Percentiles rank a stretch among this genome's conserved stretches.
Conservation (phyloP, 352 stramenopile genomes). For the Globisporangium solare region DNA sequence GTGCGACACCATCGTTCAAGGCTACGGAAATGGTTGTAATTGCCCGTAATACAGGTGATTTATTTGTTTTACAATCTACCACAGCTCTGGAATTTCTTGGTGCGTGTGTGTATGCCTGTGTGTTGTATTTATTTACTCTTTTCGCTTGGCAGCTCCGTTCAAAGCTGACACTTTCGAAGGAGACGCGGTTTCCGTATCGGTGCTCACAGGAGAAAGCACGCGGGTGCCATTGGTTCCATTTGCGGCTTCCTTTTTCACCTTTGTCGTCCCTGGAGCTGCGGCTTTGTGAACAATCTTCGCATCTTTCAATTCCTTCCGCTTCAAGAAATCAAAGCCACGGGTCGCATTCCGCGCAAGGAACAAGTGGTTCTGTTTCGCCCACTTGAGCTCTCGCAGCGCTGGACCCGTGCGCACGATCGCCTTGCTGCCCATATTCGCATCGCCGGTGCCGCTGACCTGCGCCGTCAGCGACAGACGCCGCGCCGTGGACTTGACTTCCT, state of each 20-base stretch:
- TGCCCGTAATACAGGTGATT: too few relatives aligned
- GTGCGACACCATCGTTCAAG: too few relatives aligned
- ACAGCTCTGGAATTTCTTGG: neutral
- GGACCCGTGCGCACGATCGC: conserved; percentile 58
- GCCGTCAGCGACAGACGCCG: conserved; percentile 60
- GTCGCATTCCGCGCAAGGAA: conserved; percentile 63
- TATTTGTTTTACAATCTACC: neutral
- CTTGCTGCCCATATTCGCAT: conserved; percentile 41
- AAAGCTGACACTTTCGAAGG: conserved; percentile 7
- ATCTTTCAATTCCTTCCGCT: conserved; percentile 58
- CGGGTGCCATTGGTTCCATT: conserved; percentile 5
- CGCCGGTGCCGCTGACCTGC: conserved; percentile 43
- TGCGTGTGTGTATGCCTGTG: neutral
- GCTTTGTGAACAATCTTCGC: conserved; percentile 10
- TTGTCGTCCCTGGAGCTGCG: neutral
- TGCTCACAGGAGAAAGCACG: conserved; percentile 8
- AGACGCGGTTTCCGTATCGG: conserved; percentile 8
- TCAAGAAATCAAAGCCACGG: conserved; percentile 67
- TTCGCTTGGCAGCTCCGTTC: conserved; percentile 1
- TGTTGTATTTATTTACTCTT: neutral
- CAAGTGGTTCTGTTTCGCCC: conserved; percentile 40
- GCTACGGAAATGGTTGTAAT: too few relatives aligned
- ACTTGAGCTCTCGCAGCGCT: conserved; percentile 49
- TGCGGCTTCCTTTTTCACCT: conserved; percentile 14
- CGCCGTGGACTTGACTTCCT: conserved; percentile 60